Evolutionary conservation across 768 basidiomycete species (phyloP), one percentile per base, ranked within the genome.

Genomic region (Macrolepiota fuliginosa): DNA sequence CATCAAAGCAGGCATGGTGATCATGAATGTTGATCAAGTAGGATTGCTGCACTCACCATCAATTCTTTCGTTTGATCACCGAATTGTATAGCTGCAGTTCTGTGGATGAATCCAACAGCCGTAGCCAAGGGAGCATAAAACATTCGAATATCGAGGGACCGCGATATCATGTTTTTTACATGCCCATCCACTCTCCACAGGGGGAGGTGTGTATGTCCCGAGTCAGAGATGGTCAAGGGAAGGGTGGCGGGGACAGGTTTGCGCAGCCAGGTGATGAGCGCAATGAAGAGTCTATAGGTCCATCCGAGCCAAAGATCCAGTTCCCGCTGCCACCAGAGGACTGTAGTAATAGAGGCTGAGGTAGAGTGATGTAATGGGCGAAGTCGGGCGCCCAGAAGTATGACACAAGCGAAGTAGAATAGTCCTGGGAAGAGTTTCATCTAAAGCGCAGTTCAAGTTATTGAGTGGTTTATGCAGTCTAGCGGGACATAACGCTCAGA

Each of bases 391-490:
- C 61, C 65, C 11, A 69, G 62, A 17, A 69, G 55, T 4, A 62
- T 54, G 53, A 69, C 36, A 54, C 65, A 69, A 10, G 64, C 58
- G 42, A 62, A 59, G 45, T 65, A 63, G 46, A 68, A 64, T 45
- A 66, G 27, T 37, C 46, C 58, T 13, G 66, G 68, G 32, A 64
- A 62, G 37, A 63, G 39, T 42, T 57, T 68, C 62, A 66, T 64
- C 25, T n/a, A 27, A 29, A 54, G 25, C n/a, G 19, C 19, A 36
- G 35, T 24, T 11, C 11, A 11, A 54, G 13, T 4, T 3, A n/a
- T 37, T 22, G 36, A 22, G 13, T 9, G 35, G n/a, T 12, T 39
- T 19, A 35, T 32, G 25, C 29, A 39, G 36, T 37, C n/a, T 15
- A 36, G 37, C 7, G 24, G 36, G 35, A 35, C 53, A 54, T 54